phyloP scores from a whole-genome alignment of 2,329 filamentous ascomycete genomes.

The Calonectria crousiana region DNA sequence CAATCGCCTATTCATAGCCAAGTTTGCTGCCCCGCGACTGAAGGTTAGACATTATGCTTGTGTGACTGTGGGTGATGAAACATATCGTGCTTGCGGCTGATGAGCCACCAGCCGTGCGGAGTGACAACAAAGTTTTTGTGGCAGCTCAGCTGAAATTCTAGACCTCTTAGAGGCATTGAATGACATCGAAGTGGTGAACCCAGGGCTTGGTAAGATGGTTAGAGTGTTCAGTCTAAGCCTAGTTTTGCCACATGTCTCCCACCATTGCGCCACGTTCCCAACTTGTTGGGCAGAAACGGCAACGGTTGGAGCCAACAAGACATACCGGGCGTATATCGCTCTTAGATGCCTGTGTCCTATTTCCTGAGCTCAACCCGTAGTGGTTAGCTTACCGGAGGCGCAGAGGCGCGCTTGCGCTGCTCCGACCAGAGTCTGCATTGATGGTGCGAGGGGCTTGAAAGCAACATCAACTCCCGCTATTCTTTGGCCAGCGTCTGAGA shows the following conservation, averaged over 20 bases:
- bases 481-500: not conserved
- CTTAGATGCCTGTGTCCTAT: not conserved
- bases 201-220: not conserved
- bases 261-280: not conserved
- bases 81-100: not conserved
- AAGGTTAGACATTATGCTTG: not conserved
- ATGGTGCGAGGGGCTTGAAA: not conserved
- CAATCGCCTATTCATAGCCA: too few species aligned
- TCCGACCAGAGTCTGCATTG: not conserved
- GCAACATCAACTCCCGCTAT: not conserved
- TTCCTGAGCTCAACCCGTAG: not conserved
- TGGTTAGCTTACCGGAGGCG: not conserved
- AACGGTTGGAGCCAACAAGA: not conserved
- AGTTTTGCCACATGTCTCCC: not conserved
- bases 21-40: not conserved
- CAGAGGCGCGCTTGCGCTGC: not conserved
- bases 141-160: not conserved
- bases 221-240: not conserved
- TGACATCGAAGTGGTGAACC: not conserved
- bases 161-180: not conserved
- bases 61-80: not conserved
- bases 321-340: too few species aligned
- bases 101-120: not conserved
- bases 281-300: not conserved
- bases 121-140: not conserved